Base-by-base conservation (phyloP, 2,329 filamentous ascomycete species). In the Colletotrichum abscissum region DNA sequence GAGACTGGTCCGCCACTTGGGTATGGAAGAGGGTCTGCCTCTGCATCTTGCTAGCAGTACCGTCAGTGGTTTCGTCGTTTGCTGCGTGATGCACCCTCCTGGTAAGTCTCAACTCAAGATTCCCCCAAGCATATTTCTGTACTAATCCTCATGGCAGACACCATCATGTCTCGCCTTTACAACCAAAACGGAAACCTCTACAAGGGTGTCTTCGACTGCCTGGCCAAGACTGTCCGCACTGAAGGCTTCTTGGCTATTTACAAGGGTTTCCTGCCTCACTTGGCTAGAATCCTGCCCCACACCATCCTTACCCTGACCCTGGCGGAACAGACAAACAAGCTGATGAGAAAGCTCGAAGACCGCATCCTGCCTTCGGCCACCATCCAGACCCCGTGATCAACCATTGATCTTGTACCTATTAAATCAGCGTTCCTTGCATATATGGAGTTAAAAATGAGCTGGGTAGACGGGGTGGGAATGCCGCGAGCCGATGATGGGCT, bases 121-220 rank as follows among this genome's bases (percentile, higher is more conserved):
- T 16, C 54, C 54, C 38, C 33, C 11, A 6, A 14, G 24, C 28
- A 19, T 35, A 28, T 38, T 24, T 46, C 56, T 52, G 49, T 35
- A 24, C 19, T 64, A 78, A 74, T 16, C 65, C 54, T 14, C 46
- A 59, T 69, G 59, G 14, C 74, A 90, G 97, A 99, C 82, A 99
- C 97, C 5, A 94, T 99, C 84, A 99, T 99, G 97, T 97, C 95
- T 75, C 93, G 97, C 75, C 92, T 99, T 88, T 99, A 99, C 88
- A 99, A 99, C 86, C 97, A 99, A 83, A 97, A 95, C 75, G 97
- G 97, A 65, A 97, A 98, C 81, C 89, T 99, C n/a, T 99, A 99
- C 87, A 92, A 90, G 77, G 94, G 95, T 72, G 94, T 97, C 5
- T 94, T 97, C 75, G 97, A 99, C 84, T 99, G 97, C 82, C 84